Conservation (phyloP, 2,329 filamentous ascomycete species). For the Phialophora expanda region DNA sequence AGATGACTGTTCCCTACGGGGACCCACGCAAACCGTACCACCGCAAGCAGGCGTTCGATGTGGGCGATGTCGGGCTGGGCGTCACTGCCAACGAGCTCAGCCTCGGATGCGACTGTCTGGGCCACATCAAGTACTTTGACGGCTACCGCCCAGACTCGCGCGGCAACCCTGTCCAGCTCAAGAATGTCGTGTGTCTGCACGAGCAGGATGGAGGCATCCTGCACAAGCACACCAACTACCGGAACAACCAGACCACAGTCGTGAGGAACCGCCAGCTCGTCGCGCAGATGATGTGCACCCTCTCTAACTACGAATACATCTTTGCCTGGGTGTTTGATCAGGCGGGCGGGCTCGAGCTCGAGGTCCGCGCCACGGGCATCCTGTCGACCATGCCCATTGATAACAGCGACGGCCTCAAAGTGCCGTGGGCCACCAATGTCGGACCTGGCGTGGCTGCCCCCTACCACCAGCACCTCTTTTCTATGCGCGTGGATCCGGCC, state of each 20-base stretch:
- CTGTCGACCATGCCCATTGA: slow-evolving; percentile 50
- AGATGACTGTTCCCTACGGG: slow-evolving; percentile 55
- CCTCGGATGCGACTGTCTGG: slow-evolving; percentile 53
- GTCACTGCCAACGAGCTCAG: slow-evolving; percentile 51
- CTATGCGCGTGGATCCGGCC: too few relatives aligned
- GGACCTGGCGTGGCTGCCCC: too few relatives aligned
- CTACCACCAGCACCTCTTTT: too few relatives aligned
- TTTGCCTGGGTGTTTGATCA: slow-evolving; percentile 52
- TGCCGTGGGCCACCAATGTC: too few relatives aligned
- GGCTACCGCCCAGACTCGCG: slow-evolving; percentile 45
- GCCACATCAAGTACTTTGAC: slow-evolving; percentile 53
- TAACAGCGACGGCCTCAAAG: too few relatives aligned
- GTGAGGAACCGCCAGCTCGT: slow-evolving; percentile 45
- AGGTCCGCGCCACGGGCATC: slow-evolving; percentile 55
- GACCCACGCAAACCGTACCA: slow-evolving; percentile 50
- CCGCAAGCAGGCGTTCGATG: slow-evolving; percentile 53
- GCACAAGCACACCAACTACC: slow-evolving; percentile 51
- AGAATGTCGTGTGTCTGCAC: slow-evolving; percentile 52
- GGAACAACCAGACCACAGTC: slow-evolving; percentile 45
- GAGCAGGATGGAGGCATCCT: slow-evolving; percentile 49
- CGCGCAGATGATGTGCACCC: slow-evolving; percentile 49
- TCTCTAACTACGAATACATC: slow-evolving; percentile 54
- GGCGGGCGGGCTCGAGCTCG: slow-evolving; percentile 49
- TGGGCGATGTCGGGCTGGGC: slow-evolving; percentile 52
- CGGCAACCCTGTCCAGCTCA: slow-evolving; percentile 47